phyloP scores from a whole-genome alignment of 305 asterid species.

The Fraxinus platypoda region DNA sequence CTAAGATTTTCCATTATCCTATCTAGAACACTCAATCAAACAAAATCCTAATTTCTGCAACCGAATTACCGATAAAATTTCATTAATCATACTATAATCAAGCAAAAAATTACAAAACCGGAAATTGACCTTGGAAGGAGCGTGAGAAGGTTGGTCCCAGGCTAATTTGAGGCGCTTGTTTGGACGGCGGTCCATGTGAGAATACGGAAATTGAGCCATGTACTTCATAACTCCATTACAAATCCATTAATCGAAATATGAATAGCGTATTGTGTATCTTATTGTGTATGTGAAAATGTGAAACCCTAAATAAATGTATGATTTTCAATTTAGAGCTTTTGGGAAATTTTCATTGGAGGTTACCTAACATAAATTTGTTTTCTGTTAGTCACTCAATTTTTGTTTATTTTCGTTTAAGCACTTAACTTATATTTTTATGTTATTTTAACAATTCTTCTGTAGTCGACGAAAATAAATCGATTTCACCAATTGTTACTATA shows the following conservation, averaged over 20 bases:
- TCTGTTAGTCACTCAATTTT: neutral
- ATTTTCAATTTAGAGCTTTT: neutral
- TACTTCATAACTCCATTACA: constrained; percentile 28
- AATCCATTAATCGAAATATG: neutral
- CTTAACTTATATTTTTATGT: neutral
- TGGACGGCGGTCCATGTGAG: constrained; percentile 49
- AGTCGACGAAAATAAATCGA: neutral
- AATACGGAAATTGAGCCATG: constrained; percentile 28
- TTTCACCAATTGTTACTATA: neutral
- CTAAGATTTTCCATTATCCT: neutral
- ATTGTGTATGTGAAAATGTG: neutral
- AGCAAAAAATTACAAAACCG: neutral
- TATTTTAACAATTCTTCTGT: neutral
- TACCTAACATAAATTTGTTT: neutral
- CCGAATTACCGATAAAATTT: neutral
- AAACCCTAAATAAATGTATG: neutral
- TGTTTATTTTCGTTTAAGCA: neutral
- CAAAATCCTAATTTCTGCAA: neutral
- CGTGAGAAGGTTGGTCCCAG: constrained; percentile 40
- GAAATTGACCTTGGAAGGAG: constrained; percentile 47
- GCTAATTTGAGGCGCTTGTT: constrained; percentile 44
- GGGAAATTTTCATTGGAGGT: neutral
- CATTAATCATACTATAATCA: neutral
- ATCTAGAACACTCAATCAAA: neutral
- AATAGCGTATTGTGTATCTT: neutral